A percentile compares a stretch with the other conserved stretches of the same genome.
Conservation (phyloP, 1,284 basidiomycete genomes). For the Apiotrichum akiyoshidainum region DNA sequence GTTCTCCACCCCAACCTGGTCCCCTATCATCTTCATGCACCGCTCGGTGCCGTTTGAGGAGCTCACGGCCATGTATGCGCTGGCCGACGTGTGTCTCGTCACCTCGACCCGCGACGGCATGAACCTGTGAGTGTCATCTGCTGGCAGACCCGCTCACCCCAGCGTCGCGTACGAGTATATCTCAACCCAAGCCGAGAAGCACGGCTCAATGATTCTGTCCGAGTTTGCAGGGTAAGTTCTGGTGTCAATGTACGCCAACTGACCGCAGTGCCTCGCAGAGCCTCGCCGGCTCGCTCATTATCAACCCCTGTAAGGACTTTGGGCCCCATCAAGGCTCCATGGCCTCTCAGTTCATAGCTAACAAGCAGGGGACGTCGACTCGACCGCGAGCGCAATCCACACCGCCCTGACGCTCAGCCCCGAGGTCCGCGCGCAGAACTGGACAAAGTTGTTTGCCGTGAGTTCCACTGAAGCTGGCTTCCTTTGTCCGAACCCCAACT, state of each 20-base stretch:
- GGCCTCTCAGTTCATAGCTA: background rate
- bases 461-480: slow-evolving; percentile 21
- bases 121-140: slow-evolving; percentile 63
- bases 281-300: slow-evolving; percentile 86
- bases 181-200: slow-evolving; percentile 85
- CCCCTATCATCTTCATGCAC: slow-evolving; percentile 99
- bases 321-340: background rate
- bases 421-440: slow-evolving; percentile 79
- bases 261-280: slow-evolving; percentile 72
- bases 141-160: slow-evolving; percentile 41
- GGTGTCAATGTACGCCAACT: background rate
- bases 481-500: no score
- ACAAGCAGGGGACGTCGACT: slow-evolving; percentile 69
- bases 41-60: slow-evolving; percentile 91
- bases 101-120: slow-evolving; percentile 95
- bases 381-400: slow-evolving; percentile 93
- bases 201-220: slow-evolving; percentile 95
- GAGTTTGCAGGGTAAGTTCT: slow-evolving; percentile 76
- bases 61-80: slow-evolving; percentile 90
- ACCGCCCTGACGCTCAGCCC: slow-evolving; percentile 86
- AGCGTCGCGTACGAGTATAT: slow-evolving; percentile 99
- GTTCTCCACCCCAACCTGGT: slow-evolving; percentile 97
- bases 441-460: slow-evolving; percentile 85
- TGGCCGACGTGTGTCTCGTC: slow-evolving; percentile 94
- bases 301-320: slow-evolving; percentile 71